Evolutionary conservation across 768 basidiomycete species (phyloP), one percentile per base, ranked within the genome.

Genomic region (Termitomyces sp.): DNA sequence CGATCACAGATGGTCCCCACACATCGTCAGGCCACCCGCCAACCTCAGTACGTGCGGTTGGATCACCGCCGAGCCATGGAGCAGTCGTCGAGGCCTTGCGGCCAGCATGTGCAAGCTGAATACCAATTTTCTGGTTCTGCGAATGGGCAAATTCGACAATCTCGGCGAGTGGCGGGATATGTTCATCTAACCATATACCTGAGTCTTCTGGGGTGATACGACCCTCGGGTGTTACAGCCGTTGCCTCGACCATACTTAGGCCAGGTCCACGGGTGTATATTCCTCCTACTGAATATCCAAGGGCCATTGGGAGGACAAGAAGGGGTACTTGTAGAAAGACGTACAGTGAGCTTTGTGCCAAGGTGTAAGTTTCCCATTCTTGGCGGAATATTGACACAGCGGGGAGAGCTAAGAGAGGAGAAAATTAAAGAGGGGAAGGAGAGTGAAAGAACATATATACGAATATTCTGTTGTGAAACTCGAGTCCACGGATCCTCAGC

Each of bases 51-150:
- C 67, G 61, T 5, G 79, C 79, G 12, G 63, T 51, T 11, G 67
- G 39, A 17, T 68, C 68, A n/a, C 63, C 58, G 30, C 70, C 53
- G 32, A 87, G 64, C 85, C 86, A 91, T 0, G 87, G 85, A 0
- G 83, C 78, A 17, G 80, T 67, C 0, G 77, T 83, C 9, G 82
- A 84, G 0, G 81, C 87, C 67, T 91, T 91, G n/a, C 89, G 76
- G 0, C 90, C 89, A 0, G 88, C 86, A 59, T 92, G 89, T 0
- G 79, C 84, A 17, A 91, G 78, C 61, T 92, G 91, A 54, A 91
- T 84, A 9, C 75, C 89, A 21, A 91, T 79, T 48, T 84, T 83
- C 64, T 86, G 82, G 46, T 76, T 79, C 61, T 86, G 85, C 0
- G 83, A 80, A 64, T 88, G 85, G n/a, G 85, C 85, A 53, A 89